Percentiles rank a stretch among this genome's conserved stretches.
Conservation (phyloP, 2,329 filamentous ascomycete species). For the Cladosporium halotolerans region DNA sequence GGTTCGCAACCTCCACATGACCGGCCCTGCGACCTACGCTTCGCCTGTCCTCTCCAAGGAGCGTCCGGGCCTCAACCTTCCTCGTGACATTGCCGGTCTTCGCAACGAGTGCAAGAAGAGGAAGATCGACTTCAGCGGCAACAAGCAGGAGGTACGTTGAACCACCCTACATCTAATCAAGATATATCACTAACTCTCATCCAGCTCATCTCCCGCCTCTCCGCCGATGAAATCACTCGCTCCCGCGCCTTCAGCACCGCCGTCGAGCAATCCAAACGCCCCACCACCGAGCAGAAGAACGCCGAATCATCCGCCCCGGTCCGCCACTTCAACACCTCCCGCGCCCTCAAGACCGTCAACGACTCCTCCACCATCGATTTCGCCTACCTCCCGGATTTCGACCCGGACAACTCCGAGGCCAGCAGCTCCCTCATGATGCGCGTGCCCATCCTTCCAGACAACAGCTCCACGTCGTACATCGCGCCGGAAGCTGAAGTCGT, state of each 20-base stretch:
- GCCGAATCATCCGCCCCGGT: constrained; percentile 24
- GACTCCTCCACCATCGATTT: constrained; percentile 60
- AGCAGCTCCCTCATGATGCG: constrained; percentile 20
- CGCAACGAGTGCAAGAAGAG: constrained; percentile 45
- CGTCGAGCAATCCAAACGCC: constrained; percentile 41
- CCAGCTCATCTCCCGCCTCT: constrained; percentile 47
- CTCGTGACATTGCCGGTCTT: constrained; percentile 46
- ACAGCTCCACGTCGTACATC: constrained; percentile 17
- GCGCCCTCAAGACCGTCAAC: constrained; percentile 49
- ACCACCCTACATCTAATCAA: not conserved
- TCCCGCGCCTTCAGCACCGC: constrained; percentile 51
- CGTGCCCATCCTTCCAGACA: constrained; percentile 27
- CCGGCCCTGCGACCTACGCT: constrained; percentile 51
- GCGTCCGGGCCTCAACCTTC: constrained; percentile 25
- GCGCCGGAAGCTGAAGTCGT: constrained; percentile 20
- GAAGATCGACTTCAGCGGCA: constrained; percentile 41
- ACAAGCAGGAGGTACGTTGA: constrained; percentile 43
- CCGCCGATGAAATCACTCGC: constrained; percentile 47
- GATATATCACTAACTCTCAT: not conserved
- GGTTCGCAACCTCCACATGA: constrained; percentile 52
- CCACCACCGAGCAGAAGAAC: constrained; percentile 23
- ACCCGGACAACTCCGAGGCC: constrained; percentile 19
- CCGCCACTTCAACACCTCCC: constrained; percentile 58
- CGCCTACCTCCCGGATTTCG: constrained; percentile 51
- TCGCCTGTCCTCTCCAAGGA: constrained; percentile 30